Conservation (phyloP, 495 filamentous ascomycete genomes). For the Aspergillus sparsus region DNA sequence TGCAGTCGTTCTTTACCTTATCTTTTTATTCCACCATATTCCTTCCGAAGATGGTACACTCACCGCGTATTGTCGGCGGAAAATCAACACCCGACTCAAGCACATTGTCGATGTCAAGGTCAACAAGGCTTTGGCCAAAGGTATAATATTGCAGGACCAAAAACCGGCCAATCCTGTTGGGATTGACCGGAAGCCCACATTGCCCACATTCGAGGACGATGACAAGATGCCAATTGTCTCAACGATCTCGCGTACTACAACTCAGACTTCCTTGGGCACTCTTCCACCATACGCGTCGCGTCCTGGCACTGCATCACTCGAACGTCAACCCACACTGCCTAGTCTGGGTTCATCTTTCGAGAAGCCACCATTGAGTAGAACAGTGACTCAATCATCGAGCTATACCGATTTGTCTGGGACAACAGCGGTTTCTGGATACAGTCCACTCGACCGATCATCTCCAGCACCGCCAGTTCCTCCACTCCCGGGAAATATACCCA, state of each 20-base stretch:
- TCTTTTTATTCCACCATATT: conserved; percentile 90
- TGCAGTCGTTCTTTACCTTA: conserved; percentile 74
- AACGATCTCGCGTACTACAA: conserved; percentile 64
- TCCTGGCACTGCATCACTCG: conserved; percentile 44
- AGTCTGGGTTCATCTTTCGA: conserved; percentile 32
- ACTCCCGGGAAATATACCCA: conserved; percentile 23
- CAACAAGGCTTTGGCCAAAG: conserved; percentile 79
- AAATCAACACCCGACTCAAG: conserved; percentile 78
- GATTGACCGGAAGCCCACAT: conserved; percentile 60
- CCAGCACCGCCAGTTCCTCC: conserved; percentile 32
- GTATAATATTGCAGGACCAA: conserved; percentile 60
- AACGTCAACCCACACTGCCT: conserved; percentile 43
- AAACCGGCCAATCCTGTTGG: conserved; percentile 55
- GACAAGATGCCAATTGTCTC: conserved; percentile 62
- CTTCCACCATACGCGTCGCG: conserved; percentile 62
- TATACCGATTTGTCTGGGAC: conserved; percentile 52
- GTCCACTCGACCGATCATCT: conserved; percentile 39
- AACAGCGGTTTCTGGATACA: conserved; percentile 62
- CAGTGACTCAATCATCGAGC: conserved; percentile 45
- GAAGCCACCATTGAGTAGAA: conserved; percentile 37
- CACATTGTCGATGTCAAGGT: conserved; percentile 80
- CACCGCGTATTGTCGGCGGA: conserved; percentile 80
- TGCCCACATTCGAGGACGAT: conserved; percentile 60
- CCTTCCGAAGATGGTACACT: conserved; percentile 75
- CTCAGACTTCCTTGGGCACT: conserved; percentile 65